Evolutionary conservation across 2,329 filamentous ascomycete species (phyloP), one percentile per base, ranked within the genome.

Genomic region (Colletotrichum siamense): DNA sequence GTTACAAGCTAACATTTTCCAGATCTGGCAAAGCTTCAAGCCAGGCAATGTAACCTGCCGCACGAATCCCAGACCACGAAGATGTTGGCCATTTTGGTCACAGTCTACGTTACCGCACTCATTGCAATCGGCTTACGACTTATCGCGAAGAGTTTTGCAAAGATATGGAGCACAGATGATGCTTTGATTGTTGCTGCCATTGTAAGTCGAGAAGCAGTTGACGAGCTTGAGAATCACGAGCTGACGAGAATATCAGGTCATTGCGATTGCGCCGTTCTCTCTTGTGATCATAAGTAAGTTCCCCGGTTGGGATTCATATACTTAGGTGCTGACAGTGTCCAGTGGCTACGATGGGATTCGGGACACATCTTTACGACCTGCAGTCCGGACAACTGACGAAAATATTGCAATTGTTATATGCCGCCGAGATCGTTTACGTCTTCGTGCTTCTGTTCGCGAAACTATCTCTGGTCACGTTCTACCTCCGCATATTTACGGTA

Each of bases 391-490:
- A 18, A 3, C n/a, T 78, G 13, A 49, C 69, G 15, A 52, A 78
- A 16, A 64, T 66, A 3, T 44, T 78, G 12, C 76, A 75, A 15
- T 30, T 77, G 5, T 24, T 78, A 13, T 84, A 79, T 16, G 70
- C 78, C 28, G 76, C 78, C 15, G 78, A 82, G 4, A 73, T 83
- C 10, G 75, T 83, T 8, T 85, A 85, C 64, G 82, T 82, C 30
- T 79, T 79, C 9, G 79, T 83, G 6, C 75, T 81, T 1, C 75
- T 77, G 9, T 66, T 82, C 2, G 81, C 83, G 2, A 84, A 84
- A 68, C 68, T 84, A 0, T 82, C 81, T 1, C 82, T 84, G 24
- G 67, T 85, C 8, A 77, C 81, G 52, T 79, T 85, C 72, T 85
- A 84, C 75, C 75, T 80, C 10, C 79, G 81, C 26, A 81, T 84